Conservation (phyloP, 768 basidiomycete species). For the Tulasnella sp. region DNA sequence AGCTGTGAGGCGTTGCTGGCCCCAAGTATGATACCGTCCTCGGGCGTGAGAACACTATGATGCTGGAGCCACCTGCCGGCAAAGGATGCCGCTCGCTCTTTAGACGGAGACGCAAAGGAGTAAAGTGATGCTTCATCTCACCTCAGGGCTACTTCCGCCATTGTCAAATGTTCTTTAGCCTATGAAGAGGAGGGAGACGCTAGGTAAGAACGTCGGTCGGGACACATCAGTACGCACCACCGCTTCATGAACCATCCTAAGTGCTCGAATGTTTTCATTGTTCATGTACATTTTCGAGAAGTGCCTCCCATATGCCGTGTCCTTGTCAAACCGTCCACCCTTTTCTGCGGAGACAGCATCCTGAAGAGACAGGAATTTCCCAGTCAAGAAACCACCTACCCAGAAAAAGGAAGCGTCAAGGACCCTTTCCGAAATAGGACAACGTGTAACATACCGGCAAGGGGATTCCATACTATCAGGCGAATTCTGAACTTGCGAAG, state of each 20-base stretch:
- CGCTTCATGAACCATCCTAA: slow-evolving; percentile 32
- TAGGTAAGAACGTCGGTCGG: too few relatives aligned
- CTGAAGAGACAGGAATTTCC: slow-evolving; percentile 34
- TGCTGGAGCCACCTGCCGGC: slow-evolving; percentile 45
- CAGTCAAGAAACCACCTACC: slow-evolving; percentile 46
- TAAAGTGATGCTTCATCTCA: too few relatives aligned
- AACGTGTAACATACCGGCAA: slow-evolving; percentile 7
- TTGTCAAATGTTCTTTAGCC: too few relatives aligned
- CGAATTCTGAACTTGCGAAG: slow-evolving; percentile 19
- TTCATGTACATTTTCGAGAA: slow-evolving; percentile 39
- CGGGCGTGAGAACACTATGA: slow-evolving; percentile 37
- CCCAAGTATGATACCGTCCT: slow-evolving; percentile 41
- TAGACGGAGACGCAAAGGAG: too few relatives aligned
- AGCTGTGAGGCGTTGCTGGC: slow-evolving; percentile 38
- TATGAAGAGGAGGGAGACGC: too few relatives aligned
- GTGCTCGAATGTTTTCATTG: slow-evolving; percentile 32
- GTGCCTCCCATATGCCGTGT: slow-evolving; percentile 29
- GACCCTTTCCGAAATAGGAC: neutral
- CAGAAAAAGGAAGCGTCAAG: slow-evolving; percentile 16
- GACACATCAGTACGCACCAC: slow-evolving; percentile 28
- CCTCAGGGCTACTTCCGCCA: too few relatives aligned
- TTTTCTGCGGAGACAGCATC: slow-evolving; percentile 28
- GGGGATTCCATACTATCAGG: slow-evolving; percentile 18
- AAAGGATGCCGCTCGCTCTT: too few relatives aligned
- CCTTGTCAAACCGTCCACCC: slow-evolving; percentile 34